Base-by-base conservation (phyloP, 495 filamentous ascomycete genomes). In the Neurospora intermedia region DNA sequence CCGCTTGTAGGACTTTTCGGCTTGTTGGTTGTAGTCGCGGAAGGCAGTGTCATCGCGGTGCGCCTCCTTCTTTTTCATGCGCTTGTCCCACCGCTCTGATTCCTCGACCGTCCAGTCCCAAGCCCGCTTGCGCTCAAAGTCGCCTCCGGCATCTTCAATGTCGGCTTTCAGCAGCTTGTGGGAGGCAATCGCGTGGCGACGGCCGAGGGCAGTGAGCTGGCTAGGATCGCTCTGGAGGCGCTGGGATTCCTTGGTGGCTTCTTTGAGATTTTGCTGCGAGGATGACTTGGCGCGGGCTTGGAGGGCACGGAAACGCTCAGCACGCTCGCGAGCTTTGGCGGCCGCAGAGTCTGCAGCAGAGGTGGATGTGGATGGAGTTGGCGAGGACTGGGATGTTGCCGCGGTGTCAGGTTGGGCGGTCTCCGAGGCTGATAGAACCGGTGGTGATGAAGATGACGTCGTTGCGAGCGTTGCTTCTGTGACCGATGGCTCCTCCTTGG, bases 101-200 rank as follows among this genome's bases (percentile, higher is more conserved):
- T 99, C 96, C 38, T 98, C 96, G 18, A 94, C 84, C 0, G 96
- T 98, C 94, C 95, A 98, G 81, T 98, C 96, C 96, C 96, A 98
- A 1, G 95, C 94, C 40, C 96, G 90, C 83, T 98, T 98, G 73
- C 96, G 91, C 83, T 99, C 96, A 78, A 98, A 99, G 81, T 98
- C 94, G 74, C 92, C 93, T 13, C 95, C 94, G 0, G 86, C 85
- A 15, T 92, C 93, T 79, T 92, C 92, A 2, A 91, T 89, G 75
- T 97, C 94, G 16, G 94, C 93, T 83, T 97, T 97, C 42, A 97
- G 87, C 6, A 99, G 90, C 74, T 98, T 98, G 81, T 97, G 93
- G 35, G 92, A 91, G 16, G 94, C 94, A 72, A 94, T 89, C 40
- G 92, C 94, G 76, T 91, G 90, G 77, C 93, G 94, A 71, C 93